Evolutionary conservation across 2,329 filamentous ascomycete species (phyloP), one percentile per base, ranked within the genome.

Genomic region (Colletotrichum sp.): DNA sequence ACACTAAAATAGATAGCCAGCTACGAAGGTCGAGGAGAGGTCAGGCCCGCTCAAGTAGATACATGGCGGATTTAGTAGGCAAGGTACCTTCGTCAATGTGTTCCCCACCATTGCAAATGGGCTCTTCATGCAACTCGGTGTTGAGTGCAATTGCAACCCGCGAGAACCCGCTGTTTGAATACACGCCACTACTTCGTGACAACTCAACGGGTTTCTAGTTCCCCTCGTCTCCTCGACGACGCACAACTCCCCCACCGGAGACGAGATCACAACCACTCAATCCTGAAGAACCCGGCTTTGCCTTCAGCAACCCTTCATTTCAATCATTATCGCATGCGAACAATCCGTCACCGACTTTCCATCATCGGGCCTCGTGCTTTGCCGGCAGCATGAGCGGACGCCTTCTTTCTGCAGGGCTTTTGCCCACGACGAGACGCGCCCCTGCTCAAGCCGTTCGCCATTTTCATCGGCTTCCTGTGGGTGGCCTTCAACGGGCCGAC

Each of bases 371-470:
- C 26, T 34, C 59, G 68, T 75, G 72, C 72, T 71, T 75, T 60
- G 76, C 77, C 78, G 77, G 80, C 85, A 87, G 82, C 81, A 94
- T 94, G 92, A 94, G 91, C 87, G 92, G 91, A 89, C 93, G 94
- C 90, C 92, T 95, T 81, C 89, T 96, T 86, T 93, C 94, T 85
- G 92, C 93, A 83, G 92, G 94, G 86, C 90, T 94, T 80, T 88
- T 92, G 85, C 92, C 93, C 85, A 86, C 92, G 81, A 88, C 92
- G 84, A 92, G 92, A 86, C 92, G 91, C 85, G 89, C 88, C 79
- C 85, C 88, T 77, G 85, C 89, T 80, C 88, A 88, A 81, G 84
- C 88, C 78, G 87, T 88, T 80, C 93, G 93, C 81, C 90, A 93
- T 83, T 88, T 94, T 80, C 92, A 95, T 85, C 92, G 89, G 77